These are phyloP conservation scores for Ceratocystis diversiconidia DNA, from an alignment of 2,329 filamentous ascomycete genomes.

Conservation along the genomic window DNA sequence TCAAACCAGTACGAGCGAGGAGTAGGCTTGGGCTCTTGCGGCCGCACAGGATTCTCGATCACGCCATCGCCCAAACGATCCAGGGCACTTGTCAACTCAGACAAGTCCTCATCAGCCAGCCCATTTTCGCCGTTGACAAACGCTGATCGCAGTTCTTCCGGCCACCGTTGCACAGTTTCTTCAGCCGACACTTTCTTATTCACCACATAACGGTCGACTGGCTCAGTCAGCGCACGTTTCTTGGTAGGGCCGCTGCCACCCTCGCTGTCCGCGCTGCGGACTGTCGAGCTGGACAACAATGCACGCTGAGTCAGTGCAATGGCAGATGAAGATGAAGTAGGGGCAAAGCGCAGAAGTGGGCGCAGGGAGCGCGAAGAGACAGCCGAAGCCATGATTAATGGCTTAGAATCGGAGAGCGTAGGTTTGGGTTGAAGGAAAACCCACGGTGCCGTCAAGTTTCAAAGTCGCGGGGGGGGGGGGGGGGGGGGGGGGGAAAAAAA, in stretches of 20 bases:
- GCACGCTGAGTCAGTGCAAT: background rate
- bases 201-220: slow-evolving; percentile 11
- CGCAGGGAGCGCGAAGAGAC: slow-evolving; percentile 6
- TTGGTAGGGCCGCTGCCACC: slow-evolving; percentile 7
- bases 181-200: slow-evolving; percentile 15
- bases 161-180: slow-evolving; percentile 16
- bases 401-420: background rate
- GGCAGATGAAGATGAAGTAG: background rate
- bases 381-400: slow-evolving; percentile 8
- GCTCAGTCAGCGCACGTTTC: slow-evolving; percentile 15
- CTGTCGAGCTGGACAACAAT: background rate
- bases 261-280: background rate
- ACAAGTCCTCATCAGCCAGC: slow-evolving; percentile 14
- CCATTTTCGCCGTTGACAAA: slow-evolving; percentile 11
- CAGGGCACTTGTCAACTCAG: slow-evolving; percentile 13
- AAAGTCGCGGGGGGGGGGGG: too few species aligned
- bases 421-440: background rate
- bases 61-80: slow-evolving; percentile 20
- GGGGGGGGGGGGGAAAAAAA: too few species aligned
- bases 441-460: background rate
- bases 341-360: background rate
- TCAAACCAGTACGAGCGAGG: slow-evolving; percentile 35
- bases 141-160: slow-evolving; percentile 12
- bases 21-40: slow-evolving; percentile 23
- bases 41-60: slow-evolving; percentile 12